A percentile compares a stretch with the other conserved stretches of the same genome.
phyloP scores from a whole-genome alignment of 192 early-diverging fungal species.

The Mortierella claussenii region DNA sequence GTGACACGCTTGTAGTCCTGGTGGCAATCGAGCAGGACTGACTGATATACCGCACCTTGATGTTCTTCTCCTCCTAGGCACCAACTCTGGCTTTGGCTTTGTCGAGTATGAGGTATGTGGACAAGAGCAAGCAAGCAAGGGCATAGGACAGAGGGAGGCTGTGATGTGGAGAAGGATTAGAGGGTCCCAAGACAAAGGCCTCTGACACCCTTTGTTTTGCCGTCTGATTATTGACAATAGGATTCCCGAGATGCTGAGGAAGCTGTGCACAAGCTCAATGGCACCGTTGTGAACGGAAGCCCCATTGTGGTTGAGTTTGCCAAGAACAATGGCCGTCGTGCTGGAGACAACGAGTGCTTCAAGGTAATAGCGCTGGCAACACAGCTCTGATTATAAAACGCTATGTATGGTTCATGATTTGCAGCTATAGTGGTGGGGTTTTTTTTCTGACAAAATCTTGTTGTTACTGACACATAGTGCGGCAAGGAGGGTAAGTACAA shows the following conservation, averaged over 20 bases:
- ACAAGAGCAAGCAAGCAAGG: too few species aligned
- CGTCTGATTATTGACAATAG: conserved; percentile 4
- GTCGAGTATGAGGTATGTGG: conserved; percentile 57
- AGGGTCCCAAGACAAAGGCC: too few species aligned
- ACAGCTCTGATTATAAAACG: neutral
- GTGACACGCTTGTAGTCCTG: too few species aligned
- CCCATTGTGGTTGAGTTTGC: conserved; percentile 65
- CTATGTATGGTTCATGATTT: too few species aligned
- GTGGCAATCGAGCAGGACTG: neutral
- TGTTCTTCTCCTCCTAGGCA: conserved; percentile 10
- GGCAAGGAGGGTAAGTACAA: conserved; percentile 35
- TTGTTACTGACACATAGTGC: too few species aligned
- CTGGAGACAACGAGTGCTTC: conserved; percentile 61
- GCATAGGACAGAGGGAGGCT: too few species aligned
- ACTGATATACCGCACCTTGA: neutral
- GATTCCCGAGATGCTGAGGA: conserved; percentile 61
- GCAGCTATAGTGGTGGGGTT: too few species aligned
- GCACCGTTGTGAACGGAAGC: conserved; percentile 50
- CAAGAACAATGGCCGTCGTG: conserved; percentile 64
- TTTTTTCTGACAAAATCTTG: too few species aligned
- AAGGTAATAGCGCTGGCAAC: conserved; percentile 26
- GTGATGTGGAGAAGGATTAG: too few species aligned
- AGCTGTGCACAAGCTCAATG: conserved; percentile 56
- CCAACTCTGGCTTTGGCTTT: conserved; percentile 61
- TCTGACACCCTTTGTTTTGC: too few species aligned